Evolutionary conservation across 163 green algal species (phyloP).

Genomic region (Chlorella variabilis): DNA sequence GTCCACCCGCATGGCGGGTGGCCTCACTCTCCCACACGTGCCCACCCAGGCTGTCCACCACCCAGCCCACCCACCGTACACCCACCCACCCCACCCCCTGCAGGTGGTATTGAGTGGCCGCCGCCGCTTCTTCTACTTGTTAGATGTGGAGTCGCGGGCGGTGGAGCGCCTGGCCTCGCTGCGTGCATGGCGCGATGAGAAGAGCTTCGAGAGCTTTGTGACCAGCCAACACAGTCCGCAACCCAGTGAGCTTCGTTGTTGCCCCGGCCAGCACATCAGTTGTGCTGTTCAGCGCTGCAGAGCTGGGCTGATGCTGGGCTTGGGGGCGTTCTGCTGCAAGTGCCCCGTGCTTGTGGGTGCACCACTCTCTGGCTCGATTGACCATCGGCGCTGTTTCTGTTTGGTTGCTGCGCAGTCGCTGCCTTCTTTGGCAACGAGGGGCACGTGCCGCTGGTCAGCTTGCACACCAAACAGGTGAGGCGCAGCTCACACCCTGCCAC

Average conservation of each 20-base stretch:
- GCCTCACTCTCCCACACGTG: too few species aligned
- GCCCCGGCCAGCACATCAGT: neutral
- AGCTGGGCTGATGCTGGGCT: neutral
- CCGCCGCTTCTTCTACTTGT: conserved; percentile 89
- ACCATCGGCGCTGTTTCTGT: too few species aligned
- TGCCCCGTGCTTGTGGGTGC: too few species aligned
- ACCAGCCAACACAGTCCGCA: conserved; percentile 52
- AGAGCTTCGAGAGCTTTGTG: conserved; percentile 85
- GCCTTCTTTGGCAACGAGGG: conserved; percentile 89
- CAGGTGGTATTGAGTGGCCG: conserved; percentile 75
- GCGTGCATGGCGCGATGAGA: conserved; percentile 60
- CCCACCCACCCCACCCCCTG: too few species aligned
- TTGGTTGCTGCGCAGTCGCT: conserved; percentile 49
- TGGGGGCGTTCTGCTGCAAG: too few species aligned
- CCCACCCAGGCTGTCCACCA: too few species aligned
- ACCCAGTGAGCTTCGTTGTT: neutral
- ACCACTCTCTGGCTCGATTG: too few species aligned
- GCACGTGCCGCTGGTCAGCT: conserved; percentile 82
- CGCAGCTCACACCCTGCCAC: conserved; percentile 26
- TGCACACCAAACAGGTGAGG: conserved; percentile 72
- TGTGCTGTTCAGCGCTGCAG: neutral
- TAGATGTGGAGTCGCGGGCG: conserved; percentile 70
- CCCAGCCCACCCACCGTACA: too few species aligned
- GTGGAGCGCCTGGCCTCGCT: conserved; percentile 68
- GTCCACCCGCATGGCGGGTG: too few species aligned